Evolutionary conservation across 352 stramenopile genomes (phyloP), one percentile per base, ranked within the genome.

Genomic region (Phytopythium delawarense): DNA sequence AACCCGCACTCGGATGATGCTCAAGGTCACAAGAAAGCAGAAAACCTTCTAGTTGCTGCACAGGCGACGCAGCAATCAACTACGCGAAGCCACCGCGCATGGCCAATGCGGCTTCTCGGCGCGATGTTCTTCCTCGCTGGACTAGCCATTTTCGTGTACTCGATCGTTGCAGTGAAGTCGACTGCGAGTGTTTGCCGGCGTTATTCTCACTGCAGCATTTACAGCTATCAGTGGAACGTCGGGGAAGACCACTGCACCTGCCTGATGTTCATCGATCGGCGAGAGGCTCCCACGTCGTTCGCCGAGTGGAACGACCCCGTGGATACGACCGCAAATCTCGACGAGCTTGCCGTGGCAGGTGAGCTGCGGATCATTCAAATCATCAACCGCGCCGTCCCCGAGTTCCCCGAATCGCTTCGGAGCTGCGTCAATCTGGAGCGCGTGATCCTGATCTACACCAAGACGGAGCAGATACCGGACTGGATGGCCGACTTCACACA

Each of bases 301-400:
- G 64, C 61, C 0, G 69, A 83, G 21, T 87, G 75, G 78, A 63
- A 55, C 1, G 53, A 80, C 20, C 74, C 75, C 4, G 66, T 67
- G 1, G 74, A 85, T 23, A 71, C 65, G 4, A 75, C 74, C 0
- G 25, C 51, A 0, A 63, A 76, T 16, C 67, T 85, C 0, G 58
- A 58, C 2, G 49, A 66, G 8, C 48, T 85, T 0, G 71, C 78
- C 0, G 45, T 63, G 1, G 64, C 70, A 7, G 78, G 75, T 2
- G 61, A 87, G 16, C 57, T 87, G 20, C 69, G 68, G 6, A 74
- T 73, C 18, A 59, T 85, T 30, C 72, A 85, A 60, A 69, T 88
- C 39, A 74, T 84, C 39, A 88, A 88, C 25, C 71, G 68, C 0
- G 68, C 66, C 42, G 44, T 84, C 0, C 66, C 74, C 15, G 63